Conservation (phyloP, 768 basidiomycete species). For the Podaxis rugospora region DNA sequence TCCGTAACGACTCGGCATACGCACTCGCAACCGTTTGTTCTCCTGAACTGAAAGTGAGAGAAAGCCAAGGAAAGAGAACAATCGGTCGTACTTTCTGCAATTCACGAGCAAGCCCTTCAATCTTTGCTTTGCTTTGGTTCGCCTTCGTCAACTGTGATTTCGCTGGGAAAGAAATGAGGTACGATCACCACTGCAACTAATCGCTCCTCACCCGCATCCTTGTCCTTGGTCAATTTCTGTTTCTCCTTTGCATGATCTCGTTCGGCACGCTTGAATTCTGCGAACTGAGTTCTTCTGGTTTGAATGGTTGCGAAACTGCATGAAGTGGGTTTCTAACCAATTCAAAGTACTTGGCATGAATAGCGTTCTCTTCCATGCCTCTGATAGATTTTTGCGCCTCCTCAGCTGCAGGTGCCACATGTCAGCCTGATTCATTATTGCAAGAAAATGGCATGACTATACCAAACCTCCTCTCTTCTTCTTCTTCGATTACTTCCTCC, state of each 20-base stretch:
- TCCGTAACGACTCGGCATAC: slow-evolving; percentile 18
- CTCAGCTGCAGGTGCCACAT: slow-evolving; percentile 51
- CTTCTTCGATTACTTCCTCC: slow-evolving; percentile 82
- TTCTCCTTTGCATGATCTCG: slow-evolving; percentile 90
- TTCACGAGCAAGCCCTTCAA: slow-evolving; percentile 87
- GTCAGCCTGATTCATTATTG: slow-evolving; percentile 16
- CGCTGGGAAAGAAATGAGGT: slow-evolving; percentile 36
- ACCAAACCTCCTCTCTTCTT: slow-evolving; percentile 81
- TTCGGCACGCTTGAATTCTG: slow-evolving; percentile 82
- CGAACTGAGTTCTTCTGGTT: slow-evolving; percentile 52
- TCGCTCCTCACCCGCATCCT: slow-evolving; percentile 66
- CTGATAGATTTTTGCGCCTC: slow-evolving; percentile 85
- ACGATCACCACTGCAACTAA: not conserved
- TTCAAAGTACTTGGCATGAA: slow-evolving; percentile 86
- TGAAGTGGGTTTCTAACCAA: slow-evolving; percentile 47
- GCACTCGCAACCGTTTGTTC: slow-evolving; percentile 82
- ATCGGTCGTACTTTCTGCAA: slow-evolving; percentile 69
- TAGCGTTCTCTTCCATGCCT: slow-evolving; percentile 76
- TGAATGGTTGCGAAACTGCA: slow-evolving; percentile 14
- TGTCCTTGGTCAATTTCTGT: slow-evolving; percentile 87
- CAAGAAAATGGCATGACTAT: slow-evolving; percentile 23
- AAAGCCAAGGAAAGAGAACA: slow-evolving; percentile 1
- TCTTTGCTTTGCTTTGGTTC: slow-evolving; percentile 84
- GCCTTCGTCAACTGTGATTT: slow-evolving; percentile 84
- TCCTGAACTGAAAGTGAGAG: slow-evolving; percentile 45